Percentiles rank a stretch among this genome's conserved stretches.
Conservation (phyloP, 495 filamentous ascomycete genomes). For the Podospora fimiseda region DNA sequence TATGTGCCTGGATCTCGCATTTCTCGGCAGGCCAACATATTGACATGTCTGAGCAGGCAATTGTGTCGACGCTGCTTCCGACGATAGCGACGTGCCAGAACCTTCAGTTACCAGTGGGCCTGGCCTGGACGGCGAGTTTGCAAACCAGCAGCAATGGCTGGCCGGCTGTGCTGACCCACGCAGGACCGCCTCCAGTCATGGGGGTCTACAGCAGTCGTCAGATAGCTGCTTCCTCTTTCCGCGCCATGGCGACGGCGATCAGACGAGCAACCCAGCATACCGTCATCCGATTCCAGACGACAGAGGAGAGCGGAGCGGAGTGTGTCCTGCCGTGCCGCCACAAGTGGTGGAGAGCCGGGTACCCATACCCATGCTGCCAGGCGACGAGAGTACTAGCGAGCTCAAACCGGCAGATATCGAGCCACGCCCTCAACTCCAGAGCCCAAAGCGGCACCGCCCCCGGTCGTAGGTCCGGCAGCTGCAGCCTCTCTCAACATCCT, state of each 20-base stretch:
- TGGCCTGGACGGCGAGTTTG: constrained; percentile 11
- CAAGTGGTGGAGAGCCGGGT: constrained; percentile 9
- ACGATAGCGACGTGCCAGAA: constrained; percentile 14
- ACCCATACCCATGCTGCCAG: constrained; percentile 6
- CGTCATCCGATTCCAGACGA: no score
- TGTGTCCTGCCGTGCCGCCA: constrained; percentile 5
- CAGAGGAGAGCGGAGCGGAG: no score
- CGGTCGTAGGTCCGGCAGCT: constrained; percentile 7
- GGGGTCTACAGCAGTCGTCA: no score
- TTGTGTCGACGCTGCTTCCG: constrained; percentile 13
- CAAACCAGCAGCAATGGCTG: no score
- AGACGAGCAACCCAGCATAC: no score
- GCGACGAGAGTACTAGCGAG: constrained; percentile 8
- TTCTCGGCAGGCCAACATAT: constrained; percentile 7
- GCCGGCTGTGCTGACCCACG: no score
- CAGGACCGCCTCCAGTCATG: no score
- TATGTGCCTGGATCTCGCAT: constrained; percentile 20
- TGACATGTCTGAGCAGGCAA: constrained; percentile 19
- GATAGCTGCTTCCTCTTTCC: no score
- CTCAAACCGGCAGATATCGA: constrained; percentile 7
- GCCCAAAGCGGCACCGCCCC: constrained; percentile 9
- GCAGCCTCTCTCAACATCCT: constrained; percentile 6
- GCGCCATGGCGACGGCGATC: no score
- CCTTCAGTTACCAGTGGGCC: constrained; percentile 15
- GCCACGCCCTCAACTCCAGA: constrained; percentile 8